These are phyloP conservation scores for Amaranthus cruentus DNA, from an alignment of 148 eudicot genomes.

Conservation along the genomic window DNA sequence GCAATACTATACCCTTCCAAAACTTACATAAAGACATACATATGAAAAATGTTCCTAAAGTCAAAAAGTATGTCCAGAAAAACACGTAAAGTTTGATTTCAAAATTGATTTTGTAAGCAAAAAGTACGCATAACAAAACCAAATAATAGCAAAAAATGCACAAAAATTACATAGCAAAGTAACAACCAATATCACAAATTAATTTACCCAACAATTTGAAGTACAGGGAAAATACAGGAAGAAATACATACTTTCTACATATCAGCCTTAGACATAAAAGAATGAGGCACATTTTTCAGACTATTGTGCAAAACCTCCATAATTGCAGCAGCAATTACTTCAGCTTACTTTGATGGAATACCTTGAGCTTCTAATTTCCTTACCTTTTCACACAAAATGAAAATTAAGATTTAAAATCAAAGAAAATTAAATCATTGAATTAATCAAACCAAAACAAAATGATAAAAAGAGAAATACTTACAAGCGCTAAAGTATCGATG, in stretches of 20 bases:
- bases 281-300: conserved; percentile 56
- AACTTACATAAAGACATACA: no score
- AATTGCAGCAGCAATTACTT: conserved; percentile 60
- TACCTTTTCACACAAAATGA: conserved; percentile 32
- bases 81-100: no score
- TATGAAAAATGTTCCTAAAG: no score
- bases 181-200: neutral
- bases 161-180: neutral
- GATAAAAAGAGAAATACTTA: conserved; percentile 23
- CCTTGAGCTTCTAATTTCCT: conserved; percentile 72
- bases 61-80: no score
- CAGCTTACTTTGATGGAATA: conserved; percentile 71
- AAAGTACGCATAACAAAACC: no score
- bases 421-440: neutral
- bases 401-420: neutral
- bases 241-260: conserved; percentile 51
- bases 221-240: neutral
- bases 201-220: no score
- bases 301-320: conserved; percentile 68
- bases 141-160: no score
- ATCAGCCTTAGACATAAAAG: conserved; percentile 63
- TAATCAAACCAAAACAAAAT: neutral
- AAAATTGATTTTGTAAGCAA: no score
- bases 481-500: conserved; percentile 85
- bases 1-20: no score